phyloP scores from a whole-genome alignment of 2,329 filamentous ascomycete species.

The Davidsoniella neocaledoniae region DNA sequence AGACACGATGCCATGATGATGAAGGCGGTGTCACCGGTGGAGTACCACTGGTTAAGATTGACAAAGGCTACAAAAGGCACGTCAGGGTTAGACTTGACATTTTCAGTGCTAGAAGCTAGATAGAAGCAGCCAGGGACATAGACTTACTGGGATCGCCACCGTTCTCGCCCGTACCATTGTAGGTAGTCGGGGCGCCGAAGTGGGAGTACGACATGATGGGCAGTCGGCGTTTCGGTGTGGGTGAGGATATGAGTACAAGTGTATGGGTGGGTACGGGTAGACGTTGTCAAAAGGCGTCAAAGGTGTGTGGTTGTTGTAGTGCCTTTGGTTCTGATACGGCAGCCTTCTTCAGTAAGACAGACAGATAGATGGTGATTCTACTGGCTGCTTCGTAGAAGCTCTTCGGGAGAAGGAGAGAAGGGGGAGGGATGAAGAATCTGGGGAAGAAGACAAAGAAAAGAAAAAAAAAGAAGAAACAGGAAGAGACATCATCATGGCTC shows the following conservation, averaged over 20 bases:
- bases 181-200: slow-evolving; percentile 38
- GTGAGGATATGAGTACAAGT: background rate
- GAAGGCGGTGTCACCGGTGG: slow-evolving; percentile 81
- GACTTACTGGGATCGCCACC: slow-evolving; percentile 49
- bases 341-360: background rate
- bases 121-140: slow-evolving; percentile 3
- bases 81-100: slow-evolving; percentile 4
- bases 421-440: too few species aligned
- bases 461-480: background rate
- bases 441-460: background rate
- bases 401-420: background rate
- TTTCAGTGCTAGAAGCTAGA: slow-evolving; percentile 5
- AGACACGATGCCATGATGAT: slow-evolving; percentile 82
- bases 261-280: too few species aligned
- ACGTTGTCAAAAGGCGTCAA: too few species aligned
- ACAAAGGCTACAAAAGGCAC: slow-evolving; percentile 41
- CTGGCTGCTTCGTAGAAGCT: background rate
- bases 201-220: slow-evolving; percentile 40
- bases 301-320: background rate
- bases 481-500: too few species aligned
- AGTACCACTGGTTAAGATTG: slow-evolving; percentile 93
- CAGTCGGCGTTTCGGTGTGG: background rate
- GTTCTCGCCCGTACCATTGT: slow-evolving; percentile 46
- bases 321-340: background rate
- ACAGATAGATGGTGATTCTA: too few species aligned